Percentiles rank a stretch among this genome's conserved stretches.
Evolutionary conservation across 164 flowering plant genomes (phyloP).

Genomic region (Magnolia kwangsiensis): DNA sequence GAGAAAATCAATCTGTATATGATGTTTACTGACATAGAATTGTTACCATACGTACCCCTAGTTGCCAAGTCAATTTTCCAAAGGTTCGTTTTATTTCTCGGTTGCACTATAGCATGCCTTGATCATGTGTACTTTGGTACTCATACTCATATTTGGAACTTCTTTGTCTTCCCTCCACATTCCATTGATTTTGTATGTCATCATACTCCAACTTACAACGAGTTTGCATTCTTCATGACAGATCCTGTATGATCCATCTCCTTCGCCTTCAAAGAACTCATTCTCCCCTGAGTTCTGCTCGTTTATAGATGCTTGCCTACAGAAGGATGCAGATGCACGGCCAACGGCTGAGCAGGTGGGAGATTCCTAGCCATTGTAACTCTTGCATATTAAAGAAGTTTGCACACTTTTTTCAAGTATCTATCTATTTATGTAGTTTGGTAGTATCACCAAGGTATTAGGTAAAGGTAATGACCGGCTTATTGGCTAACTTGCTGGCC

Average conservation of each 20-base stretch:
- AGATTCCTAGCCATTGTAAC: neutral
- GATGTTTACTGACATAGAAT: neutral
- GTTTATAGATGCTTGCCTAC: conserved; percentile 83
- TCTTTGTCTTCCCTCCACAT: neutral
- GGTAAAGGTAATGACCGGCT: no score
- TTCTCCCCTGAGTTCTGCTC: conserved; percentile 93
- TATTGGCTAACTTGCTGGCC: no score
- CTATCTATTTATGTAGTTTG: neutral
- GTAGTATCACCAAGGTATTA: neutral
- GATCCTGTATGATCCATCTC: conserved; percentile 98
- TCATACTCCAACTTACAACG: conserved; percentile 1
- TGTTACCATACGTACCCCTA: neutral
- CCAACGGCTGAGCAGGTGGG: conserved; percentile 95
- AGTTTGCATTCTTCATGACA: conserved; percentile 25
- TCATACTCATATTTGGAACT: no score
- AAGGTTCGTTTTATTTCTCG: no score
- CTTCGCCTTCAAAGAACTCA: conserved; percentile 59
- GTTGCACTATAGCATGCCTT: no score
- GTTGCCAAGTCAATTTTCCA: neutral
- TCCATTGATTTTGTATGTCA: neutral
- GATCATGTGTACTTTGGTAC: no score
- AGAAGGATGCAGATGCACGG: conserved; percentile 83
- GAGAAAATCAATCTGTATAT: no score
- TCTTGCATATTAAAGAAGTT: neutral
- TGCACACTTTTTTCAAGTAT: neutral